Percentiles rank a stretch among this genome's conserved stretches.
Evolutionary conservation across 768 basidiomycete species (phyloP).

Genomic region (Tulasnella sp.): DNA sequence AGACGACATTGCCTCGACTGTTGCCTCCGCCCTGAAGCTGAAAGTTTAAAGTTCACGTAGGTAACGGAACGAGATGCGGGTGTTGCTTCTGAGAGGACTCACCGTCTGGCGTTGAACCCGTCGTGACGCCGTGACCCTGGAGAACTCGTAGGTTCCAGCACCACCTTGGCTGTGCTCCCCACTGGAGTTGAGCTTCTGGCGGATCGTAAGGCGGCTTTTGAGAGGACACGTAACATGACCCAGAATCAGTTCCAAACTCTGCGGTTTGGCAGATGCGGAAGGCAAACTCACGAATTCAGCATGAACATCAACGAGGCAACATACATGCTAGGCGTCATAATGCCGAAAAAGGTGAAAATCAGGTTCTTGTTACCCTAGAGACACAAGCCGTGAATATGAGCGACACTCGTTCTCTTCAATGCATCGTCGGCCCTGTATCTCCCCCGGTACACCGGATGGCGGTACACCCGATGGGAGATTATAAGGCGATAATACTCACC

Average conservation of each 20-base stretch:
- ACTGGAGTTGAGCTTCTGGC: neutral
- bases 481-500: neutral
- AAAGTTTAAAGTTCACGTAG: neutral
- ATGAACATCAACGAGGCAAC: constrained; percentile 8
- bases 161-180: neutral
- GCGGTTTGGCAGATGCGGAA: neutral
- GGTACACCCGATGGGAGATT: no score
- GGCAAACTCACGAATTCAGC: constrained; percentile 7
- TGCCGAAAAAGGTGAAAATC: neutral
- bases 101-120: neutral
- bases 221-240: no score
- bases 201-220: neutral
- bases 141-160: neutral
- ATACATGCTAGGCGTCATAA: constrained; percentile 8
- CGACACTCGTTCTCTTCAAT: neutral
- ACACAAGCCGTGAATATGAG: neutral
- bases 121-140: neutral
- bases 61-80: neutral
- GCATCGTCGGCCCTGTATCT: neutral
- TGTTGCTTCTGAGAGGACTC: neutral
- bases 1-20: neutral
- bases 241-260: neutral
- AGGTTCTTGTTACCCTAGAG: neutral
- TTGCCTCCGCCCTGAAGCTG: neutral
- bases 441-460: no score